Percentiles rank a stretch among this genome's conserved stretches.
Evolutionary conservation across 2,329 filamentous ascomycete genomes (phyloP).

Genomic region (Fusarium protoensiforme): DNA sequence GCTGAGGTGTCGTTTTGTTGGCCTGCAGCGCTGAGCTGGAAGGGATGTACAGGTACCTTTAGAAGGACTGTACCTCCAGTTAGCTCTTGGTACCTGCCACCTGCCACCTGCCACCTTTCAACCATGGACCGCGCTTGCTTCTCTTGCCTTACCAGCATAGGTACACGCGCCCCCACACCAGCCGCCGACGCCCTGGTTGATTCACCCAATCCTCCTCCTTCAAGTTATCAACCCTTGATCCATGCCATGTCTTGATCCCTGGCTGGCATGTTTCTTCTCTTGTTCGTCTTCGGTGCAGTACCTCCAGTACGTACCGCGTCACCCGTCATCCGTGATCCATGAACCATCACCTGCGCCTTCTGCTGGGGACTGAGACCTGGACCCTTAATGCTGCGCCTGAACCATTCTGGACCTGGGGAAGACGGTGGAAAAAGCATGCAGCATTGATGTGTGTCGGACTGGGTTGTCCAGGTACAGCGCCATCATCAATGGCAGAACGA

Average conservation of each 20-base stretch:
- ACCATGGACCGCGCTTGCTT: neutral
- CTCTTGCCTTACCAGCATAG: neutral
- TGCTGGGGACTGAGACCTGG: slow-evolving; percentile 20
- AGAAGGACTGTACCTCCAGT: neutral
- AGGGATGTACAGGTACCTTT: neutral
- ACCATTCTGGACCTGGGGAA: slow-evolving; percentile 22
- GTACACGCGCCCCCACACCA: slow-evolving; percentile 20
- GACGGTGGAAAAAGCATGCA: neutral
- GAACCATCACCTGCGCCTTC: slow-evolving; percentile 25
- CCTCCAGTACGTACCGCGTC: neutral
- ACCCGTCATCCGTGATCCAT: slow-evolving; percentile 14
- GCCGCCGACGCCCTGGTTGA: slow-evolving; percentile 12
- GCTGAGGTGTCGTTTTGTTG: neutral
- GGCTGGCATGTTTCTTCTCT: slow-evolving; percentile 21
- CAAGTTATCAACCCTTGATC: slow-evolving; percentile 16
- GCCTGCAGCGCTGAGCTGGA: neutral
- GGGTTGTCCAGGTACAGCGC: neutral
- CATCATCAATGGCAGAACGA: neutral
- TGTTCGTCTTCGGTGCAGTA: slow-evolving; percentile 1
- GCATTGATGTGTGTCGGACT: neutral
- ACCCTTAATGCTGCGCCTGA: slow-evolving; percentile 29
- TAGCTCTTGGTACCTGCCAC: neutral
- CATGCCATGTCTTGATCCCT: slow-evolving; percentile 12
- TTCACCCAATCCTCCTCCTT: slow-evolving; percentile 12
- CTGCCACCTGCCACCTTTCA: neutral